Evolutionary conservation across 2,329 filamentous ascomycete species (phyloP).

Genomic region (Arthrobotrys sinensis): DNA sequence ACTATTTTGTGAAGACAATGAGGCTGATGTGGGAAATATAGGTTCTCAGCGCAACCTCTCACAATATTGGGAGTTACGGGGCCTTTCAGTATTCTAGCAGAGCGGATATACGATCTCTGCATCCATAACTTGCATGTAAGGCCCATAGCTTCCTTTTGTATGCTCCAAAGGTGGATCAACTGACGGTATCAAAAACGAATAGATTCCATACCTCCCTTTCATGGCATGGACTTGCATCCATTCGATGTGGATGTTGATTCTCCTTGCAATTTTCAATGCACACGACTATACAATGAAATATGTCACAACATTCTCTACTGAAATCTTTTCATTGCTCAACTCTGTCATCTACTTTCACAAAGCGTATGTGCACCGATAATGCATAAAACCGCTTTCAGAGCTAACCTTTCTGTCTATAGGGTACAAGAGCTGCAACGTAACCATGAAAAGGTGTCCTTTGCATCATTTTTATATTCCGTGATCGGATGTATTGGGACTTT

Average conservation of each 20-base stretch:
- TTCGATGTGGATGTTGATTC: conserved; percentile 76
- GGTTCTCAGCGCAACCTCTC: conserved; percentile 75
- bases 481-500: conserved; percentile 77
- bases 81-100: conserved; percentile 77
- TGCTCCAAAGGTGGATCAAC: conserved; percentile 35
- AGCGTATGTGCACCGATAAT: conserved; percentile 66
- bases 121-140: conserved; percentile 72
- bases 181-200: neutral
- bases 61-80: conserved; percentile 78
- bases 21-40: conserved; percentile 61
- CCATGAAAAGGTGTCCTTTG: conserved; percentile 73
- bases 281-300: conserved; percentile 81
- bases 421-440: conserved; percentile 76
- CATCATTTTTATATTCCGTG: conserved; percentile 77
- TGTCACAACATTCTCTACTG: conserved; percentile 77
- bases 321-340: conserved; percentile 78
- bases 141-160: conserved; percentile 48
- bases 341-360: conserved; percentile 80
- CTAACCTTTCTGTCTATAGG: conserved; percentile 36
- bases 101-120: conserved; percentile 76
- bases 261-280: conserved; percentile 77
- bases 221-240: conserved; percentile 80
- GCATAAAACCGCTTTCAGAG: neutral
- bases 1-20: neutral
- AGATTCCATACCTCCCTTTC: conserved; percentile 76